Conservation (phyloP, 169 alveolate species). For the Perkinsus olseni region DNA sequence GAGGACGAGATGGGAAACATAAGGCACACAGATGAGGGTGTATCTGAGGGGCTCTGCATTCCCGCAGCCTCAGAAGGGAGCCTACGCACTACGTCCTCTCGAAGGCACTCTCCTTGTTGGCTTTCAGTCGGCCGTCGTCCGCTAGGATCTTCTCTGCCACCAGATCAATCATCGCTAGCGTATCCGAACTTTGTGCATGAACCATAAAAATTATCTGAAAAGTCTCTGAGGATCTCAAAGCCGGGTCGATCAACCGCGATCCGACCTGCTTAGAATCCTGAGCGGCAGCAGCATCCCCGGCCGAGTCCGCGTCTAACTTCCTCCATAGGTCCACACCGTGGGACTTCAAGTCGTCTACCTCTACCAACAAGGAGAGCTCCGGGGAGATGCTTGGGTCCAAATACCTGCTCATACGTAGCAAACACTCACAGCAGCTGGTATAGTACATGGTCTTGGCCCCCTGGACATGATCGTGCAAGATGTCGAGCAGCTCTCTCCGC, state of each 20-base stretch:
- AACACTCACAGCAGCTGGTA: neutral
- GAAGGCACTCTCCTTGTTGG: neutral
- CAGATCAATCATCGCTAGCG: neutral
- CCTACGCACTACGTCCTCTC: neutral
- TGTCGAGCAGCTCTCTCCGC: neutral
- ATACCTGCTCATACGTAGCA: neutral
- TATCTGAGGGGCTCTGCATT: neutral
- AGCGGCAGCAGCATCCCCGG: neutral
- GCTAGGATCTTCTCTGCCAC: neutral
- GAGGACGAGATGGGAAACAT: neutral
- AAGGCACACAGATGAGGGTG: neutral
- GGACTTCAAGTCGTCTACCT: neutral
- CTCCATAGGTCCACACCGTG: neutral
- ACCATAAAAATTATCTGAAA: neutral
- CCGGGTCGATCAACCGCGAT: neutral
- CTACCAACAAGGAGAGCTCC: neutral
- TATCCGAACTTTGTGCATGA: neutral
- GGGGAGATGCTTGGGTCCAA: neutral
- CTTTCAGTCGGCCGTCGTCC: neutral
- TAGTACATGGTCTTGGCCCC: neutral
- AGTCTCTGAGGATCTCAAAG: neutral
- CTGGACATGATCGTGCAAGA: neutral
- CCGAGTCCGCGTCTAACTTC: neutral
- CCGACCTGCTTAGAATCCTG: neutral
- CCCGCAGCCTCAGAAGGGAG: neutral